These are phyloP conservation scores for Chaetomium olivaceum DNA, from an alignment of 2,329 filamentous ascomycete species.

Conservation along the genomic window DNA sequence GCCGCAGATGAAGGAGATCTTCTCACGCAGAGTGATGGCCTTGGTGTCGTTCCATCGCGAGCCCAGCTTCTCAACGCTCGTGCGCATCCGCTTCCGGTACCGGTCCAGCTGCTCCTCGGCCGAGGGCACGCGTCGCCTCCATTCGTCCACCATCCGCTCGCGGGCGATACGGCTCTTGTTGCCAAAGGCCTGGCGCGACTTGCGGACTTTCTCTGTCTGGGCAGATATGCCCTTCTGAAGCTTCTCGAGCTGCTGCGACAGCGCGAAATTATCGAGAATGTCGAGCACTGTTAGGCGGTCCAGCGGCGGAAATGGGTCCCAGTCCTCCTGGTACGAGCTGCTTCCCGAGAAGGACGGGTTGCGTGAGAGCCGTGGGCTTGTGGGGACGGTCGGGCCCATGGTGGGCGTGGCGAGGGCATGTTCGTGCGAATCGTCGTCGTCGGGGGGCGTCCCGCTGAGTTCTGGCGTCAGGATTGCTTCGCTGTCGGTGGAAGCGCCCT, in stretches of 20 bases:
- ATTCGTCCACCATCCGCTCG: constrained; percentile 88
- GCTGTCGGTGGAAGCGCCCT: constrained; percentile 45
- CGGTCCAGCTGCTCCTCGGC: constrained; percentile 91
- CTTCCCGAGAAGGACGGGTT: constrained; percentile 80
- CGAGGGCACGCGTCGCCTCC: constrained; percentile 80
- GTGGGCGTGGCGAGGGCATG: constrained; percentile 52
- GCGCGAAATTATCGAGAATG: constrained; percentile 87
- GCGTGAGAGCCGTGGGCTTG: constrained; percentile 66
- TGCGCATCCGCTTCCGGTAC: constrained; percentile 83
- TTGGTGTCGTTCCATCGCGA: constrained; percentile 87
- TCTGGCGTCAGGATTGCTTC: constrained; percentile 47
- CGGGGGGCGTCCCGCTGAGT: constrained; percentile 44
- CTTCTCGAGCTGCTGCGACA: constrained; percentile 88
- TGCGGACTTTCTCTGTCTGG: constrained; percentile 82
- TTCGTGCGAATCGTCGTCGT: constrained; percentile 48
- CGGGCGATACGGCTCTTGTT: constrained; percentile 75
- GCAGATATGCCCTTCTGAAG: constrained; percentile 78
- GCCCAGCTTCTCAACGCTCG: constrained; percentile 83
- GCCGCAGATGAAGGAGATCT: constrained; percentile 92
- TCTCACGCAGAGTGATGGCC: constrained; percentile 85
- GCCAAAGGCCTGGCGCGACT: constrained; percentile 78
- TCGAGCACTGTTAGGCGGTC: constrained; percentile 92
- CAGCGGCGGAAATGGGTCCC: constrained; percentile 81
- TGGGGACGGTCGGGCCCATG: constrained; percentile 48
- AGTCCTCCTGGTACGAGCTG: constrained; percentile 84